These are phyloP conservation scores for Aspergillus spinulosporus DNA, from an alignment of 2,329 filamentous ascomycete genomes.

Conservation along the genomic window DNA sequence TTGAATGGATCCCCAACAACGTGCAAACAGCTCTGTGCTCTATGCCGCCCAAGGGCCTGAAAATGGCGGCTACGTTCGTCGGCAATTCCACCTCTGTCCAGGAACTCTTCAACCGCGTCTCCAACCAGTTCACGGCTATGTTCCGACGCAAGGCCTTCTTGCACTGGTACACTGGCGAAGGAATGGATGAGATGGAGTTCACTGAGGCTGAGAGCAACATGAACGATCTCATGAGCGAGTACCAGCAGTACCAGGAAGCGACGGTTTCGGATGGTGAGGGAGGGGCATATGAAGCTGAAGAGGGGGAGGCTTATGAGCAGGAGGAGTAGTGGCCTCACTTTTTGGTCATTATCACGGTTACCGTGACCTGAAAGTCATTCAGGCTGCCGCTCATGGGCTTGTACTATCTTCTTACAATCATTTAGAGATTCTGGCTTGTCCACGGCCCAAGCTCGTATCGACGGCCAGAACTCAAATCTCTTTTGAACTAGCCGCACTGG, in stretches of 20 bases:
- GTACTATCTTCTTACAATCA: too few relatives aligned
- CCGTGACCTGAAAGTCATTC: background rate
- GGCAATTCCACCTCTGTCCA: slow-evolving; percentile 99
- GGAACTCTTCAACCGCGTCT: slow-evolving; percentile 99
- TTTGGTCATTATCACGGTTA: background rate
- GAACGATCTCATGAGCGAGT: slow-evolving; percentile 81
- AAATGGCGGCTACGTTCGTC: slow-evolving; percentile 99
- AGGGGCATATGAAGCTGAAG: background rate
- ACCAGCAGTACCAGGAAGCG: slow-evolving; percentile 61
- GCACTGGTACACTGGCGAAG: slow-evolving; percentile 78
- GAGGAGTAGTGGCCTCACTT: background rate
- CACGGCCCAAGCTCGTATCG: too few relatives aligned
- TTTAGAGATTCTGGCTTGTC: too few relatives aligned
- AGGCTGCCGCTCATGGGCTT: too few relatives aligned
- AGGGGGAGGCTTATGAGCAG: background rate
- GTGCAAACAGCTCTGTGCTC: slow-evolving; percentile 99
- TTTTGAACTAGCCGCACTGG: too few relatives aligned
- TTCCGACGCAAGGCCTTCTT: slow-evolving; percentile 69
- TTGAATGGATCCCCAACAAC: slow-evolving; percentile 99
- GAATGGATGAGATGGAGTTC: slow-evolving; percentile 92
- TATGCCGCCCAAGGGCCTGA: slow-evolving; percentile 93
- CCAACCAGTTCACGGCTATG: slow-evolving; percentile 74
- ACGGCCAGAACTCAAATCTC: too few relatives aligned
- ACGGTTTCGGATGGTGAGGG: background rate
- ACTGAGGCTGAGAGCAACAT: slow-evolving; percentile 83